Base-by-base conservation (phyloP, 179 eudicot genomes). In the Spinacia oleracea region DNA sequence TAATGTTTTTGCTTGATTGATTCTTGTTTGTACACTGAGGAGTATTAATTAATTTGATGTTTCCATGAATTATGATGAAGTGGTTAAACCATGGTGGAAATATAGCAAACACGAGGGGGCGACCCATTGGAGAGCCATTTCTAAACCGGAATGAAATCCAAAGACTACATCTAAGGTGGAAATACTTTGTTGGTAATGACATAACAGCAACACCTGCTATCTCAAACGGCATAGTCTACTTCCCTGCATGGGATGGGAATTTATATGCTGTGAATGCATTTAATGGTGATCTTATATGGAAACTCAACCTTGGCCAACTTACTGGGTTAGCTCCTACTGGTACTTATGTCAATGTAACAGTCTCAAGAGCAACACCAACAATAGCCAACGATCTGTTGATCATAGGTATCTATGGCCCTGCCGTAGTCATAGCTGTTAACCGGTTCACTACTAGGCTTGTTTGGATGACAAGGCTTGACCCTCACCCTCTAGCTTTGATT, bases 201-300 rank as follows among this genome's bases (percentile, higher is more conserved):
- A 73, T 79, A 76, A 85, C 87, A 1, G 87, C 87, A 64, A 85
- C 87, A 16, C 87, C 85, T 25, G 87, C 87, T 23, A 77, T 82
- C 35, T 80, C 78, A 27, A 66, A 80, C 16, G 83, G 83, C 25
- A 55, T 35, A 6, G 32, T 85, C 9, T 85, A 85, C 70, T 82
- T 85, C 34, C 85, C 87, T 0, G 80, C 83, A 31, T 85, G 87
- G 87, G 85, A 85, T 66, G 87, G 87, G 27, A 72, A 76, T 56
- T 21, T 85, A 8, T 85, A 82, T 66, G 87, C 87, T 20, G 81
- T 85, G 31, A 67, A 40, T 29, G 83, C 77, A 42, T 38, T 78
- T 45, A 77, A 75, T 11, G 87, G 87, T 55, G 64, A 70, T 32
- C 78, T 85, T 53, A 23, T 82, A 43, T 85, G 87, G 87, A 82